Evolutionary conservation across 805 yeast genomes (phyloP), one percentile per base, ranked within the genome.

Genomic region (Saccharomycopsis sp.): DNA sequence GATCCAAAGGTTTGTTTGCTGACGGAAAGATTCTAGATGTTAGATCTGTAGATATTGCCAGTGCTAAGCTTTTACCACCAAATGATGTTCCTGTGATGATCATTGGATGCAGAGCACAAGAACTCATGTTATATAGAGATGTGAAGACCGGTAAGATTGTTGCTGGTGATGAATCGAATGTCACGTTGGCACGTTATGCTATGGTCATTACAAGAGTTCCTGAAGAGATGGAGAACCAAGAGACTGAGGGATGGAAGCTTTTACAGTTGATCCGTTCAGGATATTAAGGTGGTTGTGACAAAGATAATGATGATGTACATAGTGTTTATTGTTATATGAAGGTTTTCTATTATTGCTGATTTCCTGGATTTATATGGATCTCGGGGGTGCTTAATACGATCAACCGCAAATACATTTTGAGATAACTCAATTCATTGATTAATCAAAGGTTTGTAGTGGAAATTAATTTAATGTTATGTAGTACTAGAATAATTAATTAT

Each of bases 211-310:
- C 99, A 19, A 84, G 99, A 72, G 77, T 89, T 56, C 91, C 97
- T 2, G 99, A 92, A 72, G 91, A 92, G 61, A 83, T 94, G 68
- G 96, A 85, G 63, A 88, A 94, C 70, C 80, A 82, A 56, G 92
- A 85, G 68, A 94, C 99, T 23, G 96, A 89, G 69, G 99, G 99
- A 38, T 94, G 99, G 99, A 89, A 89, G 76, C 84, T 94, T 58
- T 12, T 44, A 44, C 49, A 44, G 22, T 44, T 44, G 22, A 44
- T 44, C 7, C 49, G 49, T 44, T 44, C 49, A 7, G 49, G 49
- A 3, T 44, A 44, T 17, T 44, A 44, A 29, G 38, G 38, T 12
- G 38, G 38, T 5, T 5, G 12, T 7, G 38, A 29, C 9, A 5
- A 29, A 29, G 38, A 29, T 7, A 29, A 29, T 29, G 12, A 7